These are phyloP conservation scores for Trichoderma hamatum DNA, from an alignment of 2,329 filamentous ascomycete genomes.

Conservation along the genomic window DNA sequence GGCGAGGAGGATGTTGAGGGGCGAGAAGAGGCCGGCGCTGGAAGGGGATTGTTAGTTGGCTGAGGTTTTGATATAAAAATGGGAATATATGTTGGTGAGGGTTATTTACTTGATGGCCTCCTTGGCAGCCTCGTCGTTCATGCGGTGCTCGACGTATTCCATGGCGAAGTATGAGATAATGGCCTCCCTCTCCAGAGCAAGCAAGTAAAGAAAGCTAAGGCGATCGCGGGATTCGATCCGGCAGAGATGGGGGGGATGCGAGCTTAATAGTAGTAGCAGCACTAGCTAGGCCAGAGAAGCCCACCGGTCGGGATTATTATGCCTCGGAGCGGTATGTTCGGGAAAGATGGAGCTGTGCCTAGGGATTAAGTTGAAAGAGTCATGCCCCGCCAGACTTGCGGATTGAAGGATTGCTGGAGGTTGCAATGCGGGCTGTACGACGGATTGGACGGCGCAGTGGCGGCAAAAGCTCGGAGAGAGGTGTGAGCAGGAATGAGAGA, in stretches of 20 bases:
- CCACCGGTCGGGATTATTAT: neutral
- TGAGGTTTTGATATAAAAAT: neutral
- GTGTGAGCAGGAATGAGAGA: neutral
- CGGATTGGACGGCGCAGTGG: neutral
- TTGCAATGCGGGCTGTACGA: neutral
- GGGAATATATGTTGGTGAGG: neutral
- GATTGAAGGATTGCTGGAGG: neutral
- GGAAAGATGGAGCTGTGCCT: neutral
- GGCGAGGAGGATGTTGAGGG: slow-evolving; percentile 65
- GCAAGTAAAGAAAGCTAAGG: neutral
- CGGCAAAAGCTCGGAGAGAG: neutral
- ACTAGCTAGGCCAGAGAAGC: neutral
- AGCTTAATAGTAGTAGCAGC: neutral
- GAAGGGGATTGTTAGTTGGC: neutral
- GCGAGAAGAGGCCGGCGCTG: slow-evolving; percentile 56
- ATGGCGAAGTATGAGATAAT: slow-evolving; percentile 38
- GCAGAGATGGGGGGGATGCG: neutral
- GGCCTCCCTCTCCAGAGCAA: neutral
- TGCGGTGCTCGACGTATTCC: slow-evolving; percentile 62
- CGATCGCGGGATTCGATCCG: neutral
- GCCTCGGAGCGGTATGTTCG: neutral
- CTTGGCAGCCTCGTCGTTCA: slow-evolving; percentile 56
- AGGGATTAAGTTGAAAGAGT: neutral
- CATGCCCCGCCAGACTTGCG: neutral
- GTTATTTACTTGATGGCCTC: slow-evolving; percentile 43